Conservation (phyloP, 2,329 filamentous ascomycete species). For the Paecilomyces niveus region DNA sequence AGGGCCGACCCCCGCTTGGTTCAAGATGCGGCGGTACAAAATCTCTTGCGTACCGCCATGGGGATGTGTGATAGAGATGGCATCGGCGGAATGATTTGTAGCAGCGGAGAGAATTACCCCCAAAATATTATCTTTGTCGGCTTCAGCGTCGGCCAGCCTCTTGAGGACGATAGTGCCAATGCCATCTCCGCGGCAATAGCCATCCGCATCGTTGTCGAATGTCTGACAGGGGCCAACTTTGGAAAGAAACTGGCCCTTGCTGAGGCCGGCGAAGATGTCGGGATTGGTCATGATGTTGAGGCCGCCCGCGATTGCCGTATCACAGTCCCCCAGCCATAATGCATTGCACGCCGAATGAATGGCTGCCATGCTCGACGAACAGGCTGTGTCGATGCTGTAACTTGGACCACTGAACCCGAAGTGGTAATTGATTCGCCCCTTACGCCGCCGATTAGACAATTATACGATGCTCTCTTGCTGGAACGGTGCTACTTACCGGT, state of each 20-base stretch:
- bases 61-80: conserved; percentile 76
- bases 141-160: conserved; percentile 68
- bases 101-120: conserved; percentile 66
- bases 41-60: conserved; percentile 69
- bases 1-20: conserved; percentile 67
- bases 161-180: conserved; percentile 71
- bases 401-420: conserved; percentile 70
- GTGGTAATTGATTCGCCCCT: conserved; percentile 63
- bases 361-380: conserved; percentile 65
- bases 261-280: conserved; percentile 69
- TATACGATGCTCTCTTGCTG: neutral
- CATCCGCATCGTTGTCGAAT: conserved; percentile 72
- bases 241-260: conserved; percentile 70
- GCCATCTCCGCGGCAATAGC: conserved; percentile 74
- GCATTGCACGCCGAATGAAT: conserved; percentile 67
- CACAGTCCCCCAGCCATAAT: conserved; percentile 67
- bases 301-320: conserved; percentile 74
- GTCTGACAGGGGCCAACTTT: conserved; percentile 72
- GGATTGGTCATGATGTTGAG: conserved; percentile 71
- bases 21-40: conserved; percentile 63
- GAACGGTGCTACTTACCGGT: conserved; percentile 19
- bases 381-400: conserved; percentile 69
- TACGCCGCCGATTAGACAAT: neutral
- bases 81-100: conserved; percentile 76
- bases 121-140: conserved; percentile 63